Evolutionary conservation across 108 stramenopile genomes (phyloP), one percentile per base, ranked within the genome.

Genomic region (Mayamaea pseudoterrestris): DNA sequence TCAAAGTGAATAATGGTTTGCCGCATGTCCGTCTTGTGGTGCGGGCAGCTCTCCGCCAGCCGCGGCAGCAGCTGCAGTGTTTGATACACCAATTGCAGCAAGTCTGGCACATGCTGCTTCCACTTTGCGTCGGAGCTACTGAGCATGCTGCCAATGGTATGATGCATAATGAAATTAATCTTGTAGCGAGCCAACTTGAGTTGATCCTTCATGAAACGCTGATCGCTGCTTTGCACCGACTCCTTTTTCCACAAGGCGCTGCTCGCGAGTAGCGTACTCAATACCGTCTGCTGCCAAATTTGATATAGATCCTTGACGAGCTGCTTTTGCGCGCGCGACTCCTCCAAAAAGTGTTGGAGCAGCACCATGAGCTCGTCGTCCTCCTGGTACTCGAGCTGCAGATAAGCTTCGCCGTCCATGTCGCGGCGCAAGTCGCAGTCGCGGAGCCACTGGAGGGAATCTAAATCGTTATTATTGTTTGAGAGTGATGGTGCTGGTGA

Each of bases 201-300:
- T 2, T 41, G 9, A 18, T 54, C 36, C 42, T 54, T 54, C 53
- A 54, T 25, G 2, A 14, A 11, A 22, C 53, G 53, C 27, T 54
- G 53, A 54, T 54, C 53, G 17, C 26, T 16, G 14, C 41, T 17
- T 5, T 25, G 27, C 16, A 54, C 37, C 20, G 6, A 26, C 7
- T 37, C 53, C 13, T 54, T 27, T 23, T 39, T 21, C 53, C 53
- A 54, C 26, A 54, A 24, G 3, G 41, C 17, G 2, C 17, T 20
- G 24, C 23, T 43, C 16, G 40, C 40, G 2, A 54, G 41, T 28
- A 54, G 30, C 1, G 53, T 54, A 9, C 17, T 20, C n/a, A 54
- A 26, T 3, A 54, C 53, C n/a, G 53, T 54, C 27, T 54, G 53
- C 30, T 54, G 53, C 53, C 53, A 54, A 54, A 54, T 54, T 21